phyloP scores from a whole-genome alignment of 1,139 yeast species.

The Sugiyamaella novakii region DNA sequence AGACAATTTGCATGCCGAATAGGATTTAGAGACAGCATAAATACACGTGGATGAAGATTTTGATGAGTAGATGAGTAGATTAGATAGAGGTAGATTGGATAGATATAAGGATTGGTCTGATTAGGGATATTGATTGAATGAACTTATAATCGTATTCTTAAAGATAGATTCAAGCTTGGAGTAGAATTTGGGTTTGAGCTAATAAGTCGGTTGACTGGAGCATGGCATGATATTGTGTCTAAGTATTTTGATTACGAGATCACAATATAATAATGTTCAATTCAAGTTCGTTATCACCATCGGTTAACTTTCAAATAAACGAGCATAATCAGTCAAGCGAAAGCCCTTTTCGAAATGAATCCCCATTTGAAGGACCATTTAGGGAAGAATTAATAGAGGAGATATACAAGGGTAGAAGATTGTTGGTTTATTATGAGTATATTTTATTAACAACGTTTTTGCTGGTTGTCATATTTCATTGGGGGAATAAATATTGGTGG shows the following conservation, averaged over 20 bases:
- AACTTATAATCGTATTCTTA: no score
- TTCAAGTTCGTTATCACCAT: background rate
- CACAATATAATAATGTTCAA: background rate
- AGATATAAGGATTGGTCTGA: no score
- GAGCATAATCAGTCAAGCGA: background rate
- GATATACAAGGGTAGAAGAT: slow-evolving; percentile 21
- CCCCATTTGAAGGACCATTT: slow-evolving; percentile 22
- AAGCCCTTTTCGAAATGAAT: slow-evolving; percentile 22
- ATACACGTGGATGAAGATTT: slow-evolving; percentile 1
- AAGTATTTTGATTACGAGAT: background rate
- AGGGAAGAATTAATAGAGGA: slow-evolving; percentile 22
- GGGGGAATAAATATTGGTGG: slow-evolving; percentile 14
- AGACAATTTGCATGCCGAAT: no score
- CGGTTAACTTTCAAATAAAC: background rate
- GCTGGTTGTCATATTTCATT: slow-evolving; percentile 16
- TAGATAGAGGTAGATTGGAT: no score
- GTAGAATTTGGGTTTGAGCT: no score
- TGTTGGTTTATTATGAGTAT: slow-evolving; percentile 18
- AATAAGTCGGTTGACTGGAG: no score
- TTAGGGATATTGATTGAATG: no score
- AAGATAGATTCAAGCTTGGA: no score
- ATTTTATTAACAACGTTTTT: slow-evolving; percentile 15
- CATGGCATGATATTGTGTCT: no score
- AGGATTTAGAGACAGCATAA: background rate
- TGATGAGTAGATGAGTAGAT: background rate